These are phyloP conservation scores for Echinosophora koreensis DNA, from an alignment of 306 rosid species.

Conservation along the genomic window DNA sequence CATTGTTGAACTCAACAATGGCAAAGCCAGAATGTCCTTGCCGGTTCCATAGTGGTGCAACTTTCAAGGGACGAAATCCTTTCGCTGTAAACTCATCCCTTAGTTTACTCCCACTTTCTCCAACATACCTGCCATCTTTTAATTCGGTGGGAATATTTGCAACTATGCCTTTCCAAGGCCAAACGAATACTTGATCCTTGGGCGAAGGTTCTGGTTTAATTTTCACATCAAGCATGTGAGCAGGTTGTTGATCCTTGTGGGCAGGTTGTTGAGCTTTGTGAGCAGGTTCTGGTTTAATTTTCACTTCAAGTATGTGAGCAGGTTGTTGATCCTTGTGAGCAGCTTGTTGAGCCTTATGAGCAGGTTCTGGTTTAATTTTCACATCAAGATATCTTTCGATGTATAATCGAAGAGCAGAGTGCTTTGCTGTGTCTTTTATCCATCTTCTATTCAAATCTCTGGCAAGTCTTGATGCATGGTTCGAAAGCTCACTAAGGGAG, in stretches of 20 bases:
- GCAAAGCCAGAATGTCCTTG: constrained; percentile 82
- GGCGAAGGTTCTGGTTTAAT: background rate
- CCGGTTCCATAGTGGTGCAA: constrained; percentile 68
- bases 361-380: constrained; percentile 8
- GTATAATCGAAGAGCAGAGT: constrained; percentile 63
- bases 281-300: background rate
- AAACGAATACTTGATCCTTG: constrained; percentile 63
- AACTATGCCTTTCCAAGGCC: constrained; percentile 76
- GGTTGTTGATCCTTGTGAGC: background rate
- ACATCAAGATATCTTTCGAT: constrained; percentile 52
- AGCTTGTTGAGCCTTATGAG: background rate
- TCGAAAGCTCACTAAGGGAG: constrained; percentile 54
- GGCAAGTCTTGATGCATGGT: constrained; percentile 58
- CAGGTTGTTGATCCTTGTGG: background rate
- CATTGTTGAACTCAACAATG: constrained; percentile 63
- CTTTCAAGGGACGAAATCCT: constrained; percentile 79
- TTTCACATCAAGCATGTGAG: background rate
- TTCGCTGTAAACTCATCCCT: constrained; percentile 58
- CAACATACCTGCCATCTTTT: constrained; percentile 61
- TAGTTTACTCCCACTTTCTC: constrained; percentile 70
- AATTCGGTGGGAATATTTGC: constrained; percentile 66
- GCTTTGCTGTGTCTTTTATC: constrained; percentile 61
- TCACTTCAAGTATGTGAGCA: background rate
- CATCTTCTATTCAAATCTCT: constrained; percentile 38
- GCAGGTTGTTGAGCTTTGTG: background rate